Conservation (phyloP, 306 rosid genomes). For the Canavalia gladiata region DNA sequence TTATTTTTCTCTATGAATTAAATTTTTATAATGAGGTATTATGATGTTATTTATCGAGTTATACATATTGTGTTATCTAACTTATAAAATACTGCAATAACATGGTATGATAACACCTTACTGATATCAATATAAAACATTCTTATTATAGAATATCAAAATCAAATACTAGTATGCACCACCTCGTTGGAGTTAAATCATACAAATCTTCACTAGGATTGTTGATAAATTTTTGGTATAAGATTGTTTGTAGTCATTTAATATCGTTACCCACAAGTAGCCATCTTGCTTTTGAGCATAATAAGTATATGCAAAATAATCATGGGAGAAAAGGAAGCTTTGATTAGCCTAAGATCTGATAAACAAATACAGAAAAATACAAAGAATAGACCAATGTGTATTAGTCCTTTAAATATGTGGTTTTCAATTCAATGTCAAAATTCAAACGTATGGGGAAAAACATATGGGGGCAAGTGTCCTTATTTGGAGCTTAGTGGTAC, state of each 20-base stretch:
- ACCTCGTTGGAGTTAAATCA: not conserved
- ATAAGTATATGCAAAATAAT: too few relatives aligned
- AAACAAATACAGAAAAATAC: too few relatives aligned
- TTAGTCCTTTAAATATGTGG: not conserved
- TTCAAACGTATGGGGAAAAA: not conserved
- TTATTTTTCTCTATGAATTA: not conserved
- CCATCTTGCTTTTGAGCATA: too few relatives aligned
- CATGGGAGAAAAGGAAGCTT: too few relatives aligned
- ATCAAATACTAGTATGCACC: not conserved
- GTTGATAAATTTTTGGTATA: not conserved
- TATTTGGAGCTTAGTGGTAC: too few relatives aligned
- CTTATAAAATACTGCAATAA: not conserved
- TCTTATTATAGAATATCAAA: not conserved
- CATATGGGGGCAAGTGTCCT: too few relatives aligned
- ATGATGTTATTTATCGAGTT: too few relatives aligned
- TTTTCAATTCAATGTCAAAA: not conserved
- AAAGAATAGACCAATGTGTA: not conserved
- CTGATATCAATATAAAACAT: too few relatives aligned
- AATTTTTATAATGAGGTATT: too few relatives aligned
- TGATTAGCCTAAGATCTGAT: not conserved
- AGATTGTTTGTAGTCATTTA: too few relatives aligned
- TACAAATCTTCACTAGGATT: not conserved
- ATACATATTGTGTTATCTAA: not conserved
- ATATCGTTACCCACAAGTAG: too few relatives aligned
- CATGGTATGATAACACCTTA: too few relatives aligned